Evolutionary conservation across 768 basidiomycete genomes (phyloP), one percentile per base, ranked within the genome.

Genomic region (Boletus vinaceobasis): DNA sequence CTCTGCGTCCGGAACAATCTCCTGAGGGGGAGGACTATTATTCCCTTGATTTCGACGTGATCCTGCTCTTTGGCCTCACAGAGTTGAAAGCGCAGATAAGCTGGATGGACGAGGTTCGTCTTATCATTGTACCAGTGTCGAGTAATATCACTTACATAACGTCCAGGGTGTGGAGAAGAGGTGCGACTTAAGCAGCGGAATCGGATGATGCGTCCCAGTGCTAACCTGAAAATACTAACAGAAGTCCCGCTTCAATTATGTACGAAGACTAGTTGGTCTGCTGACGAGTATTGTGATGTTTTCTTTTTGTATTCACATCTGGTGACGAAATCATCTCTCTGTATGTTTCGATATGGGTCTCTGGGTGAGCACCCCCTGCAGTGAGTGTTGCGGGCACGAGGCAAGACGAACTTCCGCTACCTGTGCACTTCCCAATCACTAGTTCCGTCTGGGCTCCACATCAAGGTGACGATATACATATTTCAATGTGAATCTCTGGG

Each of bases 41-140:
- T 52, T 9, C 10, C 23, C 48, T 68, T 27, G 31, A 61, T 0
- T 74, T 66, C 44, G 65, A 74, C 5, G 61, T 79, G 4, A 57
- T 78, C 14, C 48, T 80, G 14, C 63, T 70, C 10, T 74, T 77
- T 44, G 79, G 78, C 1, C 51, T 73, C 10, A 75, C 77, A 0
- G 79, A 80, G 50, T 54, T 79, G 32, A 75, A 77, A 55, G 79
- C 77, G 0, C 74, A 78, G 35, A 70, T 78, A 27, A 60, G 67
- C 2, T 80, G 79, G 79, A 61, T 11, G 17, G 4, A 59, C 10
- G 71, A 79, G 8, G 64, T 63, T 10, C 32, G 58, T 45, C 35
- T 19, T 23, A 5, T 32, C 11, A 23, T 46, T 4, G 1, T 14
- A 4, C 5, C 1, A 8, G n/a, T 3, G 8, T 35, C 13, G 2